phyloP scores from a whole-genome alignment of 2,329 filamentous ascomycete species.

The Didymosphaeria variabile region DNA sequence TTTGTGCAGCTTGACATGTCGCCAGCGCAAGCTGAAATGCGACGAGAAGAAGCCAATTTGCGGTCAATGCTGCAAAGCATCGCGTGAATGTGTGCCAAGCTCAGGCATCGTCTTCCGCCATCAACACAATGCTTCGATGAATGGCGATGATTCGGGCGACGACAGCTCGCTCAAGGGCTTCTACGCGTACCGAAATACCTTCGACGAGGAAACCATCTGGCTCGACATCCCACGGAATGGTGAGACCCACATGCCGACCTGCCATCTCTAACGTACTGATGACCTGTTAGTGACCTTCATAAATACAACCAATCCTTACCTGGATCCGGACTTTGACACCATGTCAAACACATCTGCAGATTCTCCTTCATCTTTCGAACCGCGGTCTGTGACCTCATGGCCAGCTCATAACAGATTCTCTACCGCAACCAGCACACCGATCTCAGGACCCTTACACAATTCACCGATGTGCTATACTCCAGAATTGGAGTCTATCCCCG shows the following conservation, averaged over 20 bases:
- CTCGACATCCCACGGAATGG: constrained; percentile 68
- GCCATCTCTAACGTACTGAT: constrained; percentile 21
- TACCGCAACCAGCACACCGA: constrained; percentile 41
- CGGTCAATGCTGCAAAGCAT: constrained; percentile 68
- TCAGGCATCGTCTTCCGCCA: constrained; percentile 73
- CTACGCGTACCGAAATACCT: constrained; percentile 73
- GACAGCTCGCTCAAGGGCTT: constrained; percentile 65
- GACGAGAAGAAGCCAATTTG: constrained; percentile 69
- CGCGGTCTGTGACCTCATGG: constrained; percentile 36
- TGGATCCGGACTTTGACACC: constrained; percentile 55
- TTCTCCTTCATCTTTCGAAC: constrained; percentile 43
- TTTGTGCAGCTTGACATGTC: constrained; percentile 58
- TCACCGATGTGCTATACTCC: constrained; percentile 52
- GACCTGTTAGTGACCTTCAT: constrained; percentile 64
- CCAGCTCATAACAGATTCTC: constrained; percentile 35
- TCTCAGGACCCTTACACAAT: constrained; percentile 14
- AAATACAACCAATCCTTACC: constrained; percentile 69
- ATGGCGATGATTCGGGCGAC: constrained; percentile 56
- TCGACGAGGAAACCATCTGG: constrained; percentile 68
- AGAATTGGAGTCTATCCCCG: constrained; percentile 39
- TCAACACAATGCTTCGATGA: constrained; percentile 75
- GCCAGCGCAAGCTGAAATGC: constrained; percentile 71
- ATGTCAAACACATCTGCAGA: constrained; percentile 45
- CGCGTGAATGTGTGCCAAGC: constrained; percentile 67
- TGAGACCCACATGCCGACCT: constrained; percentile 38